Conservation (phyloP, 1,139 yeast species). For the Keqinozyma sinolaborantium region DNA sequence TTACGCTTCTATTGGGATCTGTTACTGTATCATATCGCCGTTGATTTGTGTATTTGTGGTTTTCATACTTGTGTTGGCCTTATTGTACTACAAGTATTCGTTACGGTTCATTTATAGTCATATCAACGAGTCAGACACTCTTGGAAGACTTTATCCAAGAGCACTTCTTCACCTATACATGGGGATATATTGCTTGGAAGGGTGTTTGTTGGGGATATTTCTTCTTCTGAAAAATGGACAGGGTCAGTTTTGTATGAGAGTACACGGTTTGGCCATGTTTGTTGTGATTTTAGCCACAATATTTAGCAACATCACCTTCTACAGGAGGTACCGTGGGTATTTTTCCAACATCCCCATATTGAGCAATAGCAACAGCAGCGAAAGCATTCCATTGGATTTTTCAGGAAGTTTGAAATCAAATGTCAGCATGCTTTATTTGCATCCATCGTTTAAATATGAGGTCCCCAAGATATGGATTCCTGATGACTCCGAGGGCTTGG, state of each 20-base stretch:
- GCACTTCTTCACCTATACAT: slow-evolving; percentile 74
- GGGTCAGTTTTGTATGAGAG: slow-evolving; percentile 28
- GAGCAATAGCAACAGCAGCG: slow-evolving; percentile 11
- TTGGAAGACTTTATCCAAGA: slow-evolving; percentile 66
- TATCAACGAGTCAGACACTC: slow-evolving; percentile 56
- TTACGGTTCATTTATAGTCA: slow-evolving; percentile 52
- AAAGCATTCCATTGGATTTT: slow-evolving; percentile 1
- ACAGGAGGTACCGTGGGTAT: slow-evolving; percentile 24
- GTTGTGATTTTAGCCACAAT: slow-evolving; percentile 34
- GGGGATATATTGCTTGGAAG: slow-evolving; percentile 78
- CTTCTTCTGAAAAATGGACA: slow-evolving; percentile 50
- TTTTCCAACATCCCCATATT: slow-evolving; percentile 29
- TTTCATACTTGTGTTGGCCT: slow-evolving; percentile 53
- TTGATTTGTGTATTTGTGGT: slow-evolving; percentile 62
- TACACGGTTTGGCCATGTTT: slow-evolving; percentile 47
- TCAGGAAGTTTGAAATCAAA: slow-evolving; percentile 9
- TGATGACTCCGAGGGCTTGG: slow-evolving; percentile 18
- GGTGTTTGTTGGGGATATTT: slow-evolving; percentile 73
- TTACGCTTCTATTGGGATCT: slow-evolving; percentile 71
- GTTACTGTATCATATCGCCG: slow-evolving; percentile 78
- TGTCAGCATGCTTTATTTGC: slow-evolving; percentile 22
- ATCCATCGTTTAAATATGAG: slow-evolving; percentile 33
- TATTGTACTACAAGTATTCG: slow-evolving; percentile 67
- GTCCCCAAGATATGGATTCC: slow-evolving; percentile 36
- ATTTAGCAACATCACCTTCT: slow-evolving; percentile 29